Evolutionary conservation across 2,329 filamentous ascomycete species (phyloP), one percentile per base, ranked within the genome.

Genomic region (Alternaria postmessia): DNA sequence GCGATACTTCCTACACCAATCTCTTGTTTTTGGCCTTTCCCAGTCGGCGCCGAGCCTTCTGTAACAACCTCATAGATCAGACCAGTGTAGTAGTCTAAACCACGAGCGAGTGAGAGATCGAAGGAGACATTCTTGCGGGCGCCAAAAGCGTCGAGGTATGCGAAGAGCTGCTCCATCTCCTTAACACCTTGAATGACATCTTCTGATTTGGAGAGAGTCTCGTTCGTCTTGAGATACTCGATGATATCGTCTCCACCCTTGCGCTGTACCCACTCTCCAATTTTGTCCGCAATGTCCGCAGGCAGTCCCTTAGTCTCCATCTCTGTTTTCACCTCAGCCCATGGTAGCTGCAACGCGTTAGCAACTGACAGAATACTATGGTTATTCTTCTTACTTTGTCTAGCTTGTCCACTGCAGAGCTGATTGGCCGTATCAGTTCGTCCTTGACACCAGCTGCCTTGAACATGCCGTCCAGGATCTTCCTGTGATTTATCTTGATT

Each of bases 401-500:
- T 55, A 98, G 84, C 83, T 98, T 98, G 82, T 98, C 94, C 47
- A 98, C 94, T 2, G 94, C 94, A 24, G 91, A 95, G 39, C 91
- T 95, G 73, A 97, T 97, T 30, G 91, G 88, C 56, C 94, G 88
- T 67, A 96, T 91, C 84, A 96, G 94, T 58, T 96, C 91, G 59
- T 87, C 82, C 2, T 94, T 92, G 14, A 98, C 94, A 65, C 94
- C 94, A 70, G 92, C 94, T 28, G 97, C 92, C 76, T 92, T 87
- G 80, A 98, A 97, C 68, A 97, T 87, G 59, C 94, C 94, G 72
- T 97, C 94, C 16, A 98, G 85, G 49, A 97, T 94, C 81, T 96
- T 94, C 69, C 94, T 87, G 87, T 97, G 93, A 82, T 97, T 98
- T 75, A 97, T 85, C 83, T 97, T 97, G 81, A 97, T 95, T 3